Evolutionary conservation across 2,329 filamentous ascomycete genomes (phyloP), one percentile per base, ranked within the genome.

Genomic region (Basipetospora chlamydospora): DNA sequence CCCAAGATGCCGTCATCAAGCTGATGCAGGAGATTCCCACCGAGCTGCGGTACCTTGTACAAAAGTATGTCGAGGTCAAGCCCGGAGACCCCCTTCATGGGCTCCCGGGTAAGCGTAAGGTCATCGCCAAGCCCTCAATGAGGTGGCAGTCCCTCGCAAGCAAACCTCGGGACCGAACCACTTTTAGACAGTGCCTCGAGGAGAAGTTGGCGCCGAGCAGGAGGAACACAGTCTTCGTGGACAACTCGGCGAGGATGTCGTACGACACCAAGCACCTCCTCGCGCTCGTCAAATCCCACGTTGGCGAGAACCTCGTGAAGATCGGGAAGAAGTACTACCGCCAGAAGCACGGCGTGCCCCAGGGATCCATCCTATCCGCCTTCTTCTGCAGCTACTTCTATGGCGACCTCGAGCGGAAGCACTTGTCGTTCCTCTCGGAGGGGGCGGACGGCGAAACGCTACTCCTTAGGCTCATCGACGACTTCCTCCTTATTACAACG

Each of bases 311-410:
- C 49, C 64, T 95, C 18, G 75, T 98, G 49, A 85, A 82, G 50
- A 78, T 96, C 26, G 87, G 86, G 33, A 88, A 86, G 58, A 83
- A 79, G 46, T 86, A 77, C 53, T 95, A 90, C 53, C 73, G 84
- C 17, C 90, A 98, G 53, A 88, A 77, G 53, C 63, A 70, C 16
- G 90, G 90, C 11, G 96, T 98, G 26, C 87, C 90, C 0, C 90
- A 98, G 54, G 90, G 90, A 6, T 95, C 87, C 0, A 70, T 95
- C 1, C 54, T 98, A 5, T 95, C 87, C 0, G 82, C 80, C 29
- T 65, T 86, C 28, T 65, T 98, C 5, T 96, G 90, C 64, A 96
- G 86, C 57, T 88, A 93, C 57, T 95, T 96, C 55, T 98, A 98
- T 51, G 87, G 83, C 5, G 77, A 90, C 43, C 70, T 96, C 2